Conservation (phyloP, 2,329 filamentous ascomycete species). For the Thyridium curvatum region DNA sequence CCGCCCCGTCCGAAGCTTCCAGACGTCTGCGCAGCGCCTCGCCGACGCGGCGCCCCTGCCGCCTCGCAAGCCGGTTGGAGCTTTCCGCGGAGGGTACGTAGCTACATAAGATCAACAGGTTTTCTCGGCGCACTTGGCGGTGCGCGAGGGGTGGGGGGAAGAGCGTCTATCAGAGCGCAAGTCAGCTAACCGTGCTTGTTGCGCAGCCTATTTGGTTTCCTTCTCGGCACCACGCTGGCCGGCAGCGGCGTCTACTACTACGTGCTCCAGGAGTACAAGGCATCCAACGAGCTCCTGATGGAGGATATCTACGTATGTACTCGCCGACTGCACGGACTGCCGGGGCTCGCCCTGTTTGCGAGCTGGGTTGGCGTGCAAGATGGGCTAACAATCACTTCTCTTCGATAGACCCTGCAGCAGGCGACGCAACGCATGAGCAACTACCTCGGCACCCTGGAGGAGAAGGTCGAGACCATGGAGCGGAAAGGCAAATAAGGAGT, state of each 20-base stretch:
- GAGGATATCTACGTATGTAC: constrained; percentile 83
- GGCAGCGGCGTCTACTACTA: constrained; percentile 86
- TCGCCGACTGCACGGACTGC: too few species aligned
- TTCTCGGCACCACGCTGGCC: constrained; percentile 74
- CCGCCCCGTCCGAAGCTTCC: constrained; percentile 34
- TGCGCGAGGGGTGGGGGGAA: too few species aligned
- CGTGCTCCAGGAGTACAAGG: constrained; percentile 85
- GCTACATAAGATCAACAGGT: too few species aligned
- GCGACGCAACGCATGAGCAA: constrained; percentile 81
- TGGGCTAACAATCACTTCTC: neutral
- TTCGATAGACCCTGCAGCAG: constrained; percentile 69
- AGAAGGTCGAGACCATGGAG: constrained; percentile 63
- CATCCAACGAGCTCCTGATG: constrained; percentile 85
- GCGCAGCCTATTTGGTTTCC: constrained; percentile 79
- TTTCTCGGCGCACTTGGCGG: too few species aligned
- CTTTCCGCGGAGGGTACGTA: constrained; percentile 57
- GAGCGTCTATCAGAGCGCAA: too few species aligned
- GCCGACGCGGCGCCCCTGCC: constrained; percentile 42
- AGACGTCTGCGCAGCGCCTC: constrained; percentile 39
- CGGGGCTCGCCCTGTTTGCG: too few species aligned
- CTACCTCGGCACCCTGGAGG: constrained; percentile 77
- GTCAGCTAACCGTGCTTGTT: constrained; percentile 2
- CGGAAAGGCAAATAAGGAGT: constrained; percentile 62
- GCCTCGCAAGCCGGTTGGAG: constrained; percentile 52
- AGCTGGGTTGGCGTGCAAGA: neutral